Base-by-base conservation (phyloP, 2,329 filamentous ascomycete genomes). In the Calonectria honghensis region DNA sequence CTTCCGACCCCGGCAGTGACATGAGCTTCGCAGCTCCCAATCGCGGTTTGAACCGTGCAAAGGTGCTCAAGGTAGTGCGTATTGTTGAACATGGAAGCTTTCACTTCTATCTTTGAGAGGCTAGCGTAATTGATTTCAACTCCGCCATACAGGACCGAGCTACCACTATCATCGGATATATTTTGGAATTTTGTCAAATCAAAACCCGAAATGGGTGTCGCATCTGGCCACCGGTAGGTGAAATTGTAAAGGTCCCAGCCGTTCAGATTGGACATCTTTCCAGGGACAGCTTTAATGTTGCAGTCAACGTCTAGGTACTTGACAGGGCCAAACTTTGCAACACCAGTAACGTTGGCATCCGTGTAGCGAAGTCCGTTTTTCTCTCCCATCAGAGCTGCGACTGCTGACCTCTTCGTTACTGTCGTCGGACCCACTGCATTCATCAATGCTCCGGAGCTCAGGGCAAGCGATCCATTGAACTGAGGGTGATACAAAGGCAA, bases 241-340 rank as follows among this genome's bases (percentile, higher is more conserved):
- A 59, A 59, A 24, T 59, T 59, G 52, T 59, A 59, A 6, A 59
- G 10, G 52, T 59, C 52, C 52, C 52, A 59, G 31, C 52, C 52
- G 20, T 37, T 24, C 18, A 2, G 4, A 37, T 59, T 59, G 18
- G 52, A 59, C 13, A 7, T 24, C 9, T 35, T 59, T 24, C 52
- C 31, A 37, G 52, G 52, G 31, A 59, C 20, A 20, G 52, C 52
- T 10, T 59, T 59, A 13, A 59, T 59, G 31, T 35, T 59, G 6
- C 52, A 59, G 31, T 4, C 4, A 24, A 59, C 52, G 18, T 59
- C 52, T 20, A 59, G 52, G 52, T 37, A 59, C 31, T 59, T 59
- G 20, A 59, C 31, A 14, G 52, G 52, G 31, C 52, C 52, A 59
- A 59, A 59, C 4, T n/a, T 10, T 59, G 52, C 52, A 59, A 59